Conservation (phyloP, 495 filamentous ascomycete species). For the Aspergillus leporis region DNA sequence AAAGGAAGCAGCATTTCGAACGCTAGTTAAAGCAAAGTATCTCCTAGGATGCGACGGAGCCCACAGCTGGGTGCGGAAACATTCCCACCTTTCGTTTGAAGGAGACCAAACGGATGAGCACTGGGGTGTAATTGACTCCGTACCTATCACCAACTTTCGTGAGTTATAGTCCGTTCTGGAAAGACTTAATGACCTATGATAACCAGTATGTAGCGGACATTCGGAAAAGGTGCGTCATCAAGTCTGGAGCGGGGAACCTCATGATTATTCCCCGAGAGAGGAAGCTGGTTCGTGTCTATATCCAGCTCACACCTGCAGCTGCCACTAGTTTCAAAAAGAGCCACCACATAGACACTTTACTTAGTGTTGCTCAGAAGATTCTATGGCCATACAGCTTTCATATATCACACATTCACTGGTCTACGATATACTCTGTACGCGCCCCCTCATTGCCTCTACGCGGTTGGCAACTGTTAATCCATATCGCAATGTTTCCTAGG, state of each 20-base stretch:
- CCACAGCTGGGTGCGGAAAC: slow-evolving; percentile 57
- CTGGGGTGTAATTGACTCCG: slow-evolving; percentile 63
- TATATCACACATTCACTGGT: slow-evolving; percentile 63
- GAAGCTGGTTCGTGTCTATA: slow-evolving; percentile 66
- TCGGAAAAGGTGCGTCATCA: slow-evolving; percentile 61
- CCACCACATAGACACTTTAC: background rate
- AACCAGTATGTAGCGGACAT: slow-evolving; percentile 44
- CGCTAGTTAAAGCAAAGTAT: slow-evolving; percentile 58
- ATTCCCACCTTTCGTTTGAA: slow-evolving; percentile 52
- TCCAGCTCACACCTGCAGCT: slow-evolving; percentile 50
- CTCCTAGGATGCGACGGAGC: slow-evolving; percentile 66
- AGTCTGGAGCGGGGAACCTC: slow-evolving; percentile 58
- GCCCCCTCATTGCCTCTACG: too few species aligned
- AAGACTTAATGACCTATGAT: too few species aligned
- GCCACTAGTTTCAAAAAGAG: background rate
- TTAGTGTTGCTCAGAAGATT: slow-evolving; percentile 52
- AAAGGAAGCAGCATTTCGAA: slow-evolving; percentile 13
- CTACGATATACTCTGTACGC: slow-evolving; percentile 30
- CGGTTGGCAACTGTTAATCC: too few species aligned
- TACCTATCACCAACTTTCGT: slow-evolving; percentile 65
- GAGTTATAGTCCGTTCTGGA: too few species aligned
- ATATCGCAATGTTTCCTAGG: slow-evolving; percentile 40
- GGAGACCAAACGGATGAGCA: slow-evolving; percentile 61
- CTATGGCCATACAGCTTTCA: slow-evolving; percentile 61
- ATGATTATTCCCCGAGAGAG: slow-evolving; percentile 70